Conservation (phyloP, 2,329 filamentous ascomycete genomes). For the Trichophyton mentagrophytes region DNA sequence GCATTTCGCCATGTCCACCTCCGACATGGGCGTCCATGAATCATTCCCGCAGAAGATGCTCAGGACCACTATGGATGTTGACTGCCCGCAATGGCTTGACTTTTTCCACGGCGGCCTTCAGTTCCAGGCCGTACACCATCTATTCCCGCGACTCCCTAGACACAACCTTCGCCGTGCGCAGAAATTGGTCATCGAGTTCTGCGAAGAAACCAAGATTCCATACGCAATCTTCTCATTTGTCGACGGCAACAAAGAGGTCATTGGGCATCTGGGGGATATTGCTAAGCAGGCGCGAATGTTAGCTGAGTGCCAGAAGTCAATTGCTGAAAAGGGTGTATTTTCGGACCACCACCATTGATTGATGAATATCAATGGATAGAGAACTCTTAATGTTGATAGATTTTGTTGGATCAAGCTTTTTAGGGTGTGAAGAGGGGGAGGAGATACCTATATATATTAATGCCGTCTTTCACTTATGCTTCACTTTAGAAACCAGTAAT, state of each 20-base stretch:
- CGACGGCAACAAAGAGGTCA: slow-evolving; percentile 68
- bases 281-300: slow-evolving; percentile 66
- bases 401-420: neutral
- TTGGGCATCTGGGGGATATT: slow-evolving; percentile 64
- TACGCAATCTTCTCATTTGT: slow-evolving; percentile 80
- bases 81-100: slow-evolving; percentile 77
- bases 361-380: neutral
- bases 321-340: slow-evolving; percentile 14
- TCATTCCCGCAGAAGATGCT: slow-evolving; percentile 86
- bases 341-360: slow-evolving; percentile 18
- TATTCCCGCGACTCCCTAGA: slow-evolving; percentile 70
- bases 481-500: neutral
- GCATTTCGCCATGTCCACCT: slow-evolving; percentile 87
- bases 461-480: neutral
- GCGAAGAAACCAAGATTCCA: slow-evolving; percentile 65
- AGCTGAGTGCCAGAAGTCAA: slow-evolving; percentile 54
- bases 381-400: neutral
- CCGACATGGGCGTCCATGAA: slow-evolving; percentile 69
- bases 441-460: slow-evolving; percentile 1
- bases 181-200: slow-evolving; percentile 66
- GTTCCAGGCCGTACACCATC: slow-evolving; percentile 78
- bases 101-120: slow-evolving; percentile 82
- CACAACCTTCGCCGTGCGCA: slow-evolving; percentile 70
- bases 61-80: slow-evolving; percentile 85
- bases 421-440: neutral